Evolutionary conservation across 176 grass and related monocot genomes (phyloP).

Genomic region (maize (Zea mays)): DNA sequence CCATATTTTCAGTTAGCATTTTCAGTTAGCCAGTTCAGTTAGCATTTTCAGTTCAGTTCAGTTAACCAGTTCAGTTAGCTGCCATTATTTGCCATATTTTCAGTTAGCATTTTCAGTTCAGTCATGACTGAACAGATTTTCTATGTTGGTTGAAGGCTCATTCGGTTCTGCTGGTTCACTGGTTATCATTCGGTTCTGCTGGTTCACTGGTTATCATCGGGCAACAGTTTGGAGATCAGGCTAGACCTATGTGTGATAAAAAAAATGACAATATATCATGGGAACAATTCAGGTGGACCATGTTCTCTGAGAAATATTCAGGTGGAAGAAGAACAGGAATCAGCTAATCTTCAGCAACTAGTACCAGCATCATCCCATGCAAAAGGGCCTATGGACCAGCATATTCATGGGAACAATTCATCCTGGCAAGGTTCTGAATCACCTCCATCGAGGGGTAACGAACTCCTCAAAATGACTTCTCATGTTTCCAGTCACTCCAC

Average conservation of each 20-base stretch:
- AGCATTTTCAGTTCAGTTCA: no score
- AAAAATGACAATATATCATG: constrained; percentile 36
- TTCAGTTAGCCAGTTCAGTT: no score
- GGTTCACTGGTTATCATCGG: no score
- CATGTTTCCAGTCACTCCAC: not conserved
- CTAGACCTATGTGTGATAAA: constrained; percentile 18
- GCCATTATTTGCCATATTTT: no score
- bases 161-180: no score
- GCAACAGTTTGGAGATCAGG: constrained; percentile 31
- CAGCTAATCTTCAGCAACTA: not conserved
- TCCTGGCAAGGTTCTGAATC: constrained; percentile 5
- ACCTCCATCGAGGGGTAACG: not conserved
- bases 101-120: no score
- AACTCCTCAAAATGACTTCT: constrained; percentile 6
- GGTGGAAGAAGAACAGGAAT: constrained; percentile 14
- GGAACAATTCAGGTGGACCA: not conserved
- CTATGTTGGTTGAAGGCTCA: no score
- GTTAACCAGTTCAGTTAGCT: no score
- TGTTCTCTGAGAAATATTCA: constrained; percentile 19
- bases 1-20: no score
- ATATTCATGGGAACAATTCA: constrained; percentile 2
- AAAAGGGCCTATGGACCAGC: not conserved
- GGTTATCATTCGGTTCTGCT: no score
- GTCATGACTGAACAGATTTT: no score
- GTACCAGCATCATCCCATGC: constrained; percentile 1